A percentile compares a stretch with the other conserved stretches of the same genome.
These are phyloP conservation scores for Pseudozyma pruni DNA, from an alignment of 1,284 basidiomycete species.

Conservation along the genomic window DNA sequence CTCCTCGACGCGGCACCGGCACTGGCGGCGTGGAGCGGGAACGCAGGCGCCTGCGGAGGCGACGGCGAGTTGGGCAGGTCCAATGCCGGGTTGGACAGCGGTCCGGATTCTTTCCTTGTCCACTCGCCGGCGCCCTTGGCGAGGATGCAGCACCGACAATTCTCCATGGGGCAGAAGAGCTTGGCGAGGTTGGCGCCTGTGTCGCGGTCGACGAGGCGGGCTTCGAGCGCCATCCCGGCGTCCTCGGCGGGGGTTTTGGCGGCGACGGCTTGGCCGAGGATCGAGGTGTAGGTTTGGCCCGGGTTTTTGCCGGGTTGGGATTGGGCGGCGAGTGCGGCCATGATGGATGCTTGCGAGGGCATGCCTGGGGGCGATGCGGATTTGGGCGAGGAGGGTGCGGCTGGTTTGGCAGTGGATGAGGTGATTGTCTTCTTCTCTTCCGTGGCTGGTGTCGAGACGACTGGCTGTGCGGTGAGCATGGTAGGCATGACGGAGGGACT, in stretches of 20 bases:
- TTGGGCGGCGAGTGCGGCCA: constrained; percentile 54
- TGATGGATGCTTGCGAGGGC: constrained; percentile 49
- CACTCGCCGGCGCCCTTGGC: constrained; percentile 53
- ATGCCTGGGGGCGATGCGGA: constrained; percentile 36
- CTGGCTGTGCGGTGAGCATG: background rate
- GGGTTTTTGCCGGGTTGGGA: constrained; percentile 41
- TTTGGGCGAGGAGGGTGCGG: constrained; percentile 1
- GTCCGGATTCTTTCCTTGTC: constrained; percentile 60
- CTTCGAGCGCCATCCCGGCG: constrained; percentile 59
- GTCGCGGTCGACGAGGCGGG: constrained; percentile 60
- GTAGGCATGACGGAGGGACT: background rate
- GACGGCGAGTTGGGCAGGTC: constrained; percentile 48
- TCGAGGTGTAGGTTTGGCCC: constrained; percentile 47
- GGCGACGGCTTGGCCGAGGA: constrained; percentile 64
- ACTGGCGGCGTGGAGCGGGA: constrained; percentile 28
- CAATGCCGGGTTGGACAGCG: constrained; percentile 46
- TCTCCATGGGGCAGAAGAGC: constrained; percentile 63
- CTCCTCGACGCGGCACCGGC: constrained; percentile 14
- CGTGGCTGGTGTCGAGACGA: constrained; percentile 2
- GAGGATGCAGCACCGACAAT: constrained; percentile 60
- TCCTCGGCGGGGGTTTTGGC: constrained; percentile 65
- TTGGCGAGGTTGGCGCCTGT: constrained; percentile 54
- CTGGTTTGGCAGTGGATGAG: constrained; percentile 5
- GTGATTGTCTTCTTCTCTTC: constrained; percentile 2
- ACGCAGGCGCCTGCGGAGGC: constrained; percentile 42